Conservation (phyloP, 2,329 filamentous ascomycete species). For the Talaromyces rugulosus region DNA sequence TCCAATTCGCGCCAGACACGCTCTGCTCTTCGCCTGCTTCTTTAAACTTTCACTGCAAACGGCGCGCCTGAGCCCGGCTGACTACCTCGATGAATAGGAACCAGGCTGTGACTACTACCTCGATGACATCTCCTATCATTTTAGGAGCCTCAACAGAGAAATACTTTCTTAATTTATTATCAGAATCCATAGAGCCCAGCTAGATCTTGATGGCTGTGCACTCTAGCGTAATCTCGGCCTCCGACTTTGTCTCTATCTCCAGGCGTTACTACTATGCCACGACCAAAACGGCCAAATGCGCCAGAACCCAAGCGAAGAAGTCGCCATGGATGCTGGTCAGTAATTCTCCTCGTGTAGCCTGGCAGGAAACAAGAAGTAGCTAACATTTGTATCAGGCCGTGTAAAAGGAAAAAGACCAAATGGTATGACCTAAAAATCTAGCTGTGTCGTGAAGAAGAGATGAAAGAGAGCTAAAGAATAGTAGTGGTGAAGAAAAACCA, state of each 20-base stretch:
- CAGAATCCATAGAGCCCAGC: slow-evolving; percentile 1
- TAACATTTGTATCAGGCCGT: slow-evolving; percentile 54
- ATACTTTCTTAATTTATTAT: slow-evolving; percentile 6
- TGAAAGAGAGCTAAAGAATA: background rate
- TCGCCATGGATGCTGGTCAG: slow-evolving; percentile 65
- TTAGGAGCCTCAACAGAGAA: slow-evolving; percentile 12
- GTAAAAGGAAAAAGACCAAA: slow-evolving; percentile 75
- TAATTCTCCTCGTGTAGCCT: background rate
- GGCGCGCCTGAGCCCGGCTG: slow-evolving; percentile 5
- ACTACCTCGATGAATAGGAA: slow-evolving; percentile 14
- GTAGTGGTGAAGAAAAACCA: slow-evolving; percentile 68
- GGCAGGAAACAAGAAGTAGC: background rate
- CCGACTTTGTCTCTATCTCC: background rate
- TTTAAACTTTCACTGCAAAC: background rate
- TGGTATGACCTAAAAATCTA: slow-evolving; percentile 46
- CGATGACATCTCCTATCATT: slow-evolving; percentile 14
- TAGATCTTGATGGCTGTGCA: slow-evolving; percentile 13
- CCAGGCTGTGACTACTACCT: slow-evolving; percentile 3
- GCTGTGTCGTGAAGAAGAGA: background rate
- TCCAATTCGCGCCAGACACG: background rate
- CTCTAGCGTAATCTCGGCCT: background rate
- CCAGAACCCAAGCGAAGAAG: slow-evolving; percentile 64
- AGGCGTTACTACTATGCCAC: slow-evolving; percentile 50
- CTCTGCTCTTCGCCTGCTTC: background rate
- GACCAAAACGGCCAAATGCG: slow-evolving; percentile 60